Percentiles rank a stretch among this genome's conserved stretches.
These are phyloP conservation scores for Trametes gibbosa DNA, from an alignment of 768 basidiomycete species.

Conservation along the genomic window DNA sequence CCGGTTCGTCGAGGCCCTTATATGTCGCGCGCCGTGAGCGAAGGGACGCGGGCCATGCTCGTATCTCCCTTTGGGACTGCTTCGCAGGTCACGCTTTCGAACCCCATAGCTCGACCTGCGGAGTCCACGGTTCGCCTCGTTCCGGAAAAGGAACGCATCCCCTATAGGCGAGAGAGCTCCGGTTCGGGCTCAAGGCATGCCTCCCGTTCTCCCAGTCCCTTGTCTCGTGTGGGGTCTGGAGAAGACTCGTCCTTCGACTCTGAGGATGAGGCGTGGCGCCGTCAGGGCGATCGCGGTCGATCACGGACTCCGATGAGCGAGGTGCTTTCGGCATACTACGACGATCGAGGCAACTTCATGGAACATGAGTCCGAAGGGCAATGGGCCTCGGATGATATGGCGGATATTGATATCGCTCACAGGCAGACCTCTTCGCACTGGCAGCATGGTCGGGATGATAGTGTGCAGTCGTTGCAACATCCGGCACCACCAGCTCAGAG, in stretches of 20 bases:
- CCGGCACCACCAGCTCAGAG: neutral
- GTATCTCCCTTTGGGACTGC: constrained; percentile 14
- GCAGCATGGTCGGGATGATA: neutral
- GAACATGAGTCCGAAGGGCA: constrained; percentile 2
- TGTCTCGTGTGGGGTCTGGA: neutral
- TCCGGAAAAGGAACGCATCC: constrained; percentile 5
- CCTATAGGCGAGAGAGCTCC: neutral
- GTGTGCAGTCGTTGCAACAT: neutral
- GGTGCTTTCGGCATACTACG: constrained; percentile 20
- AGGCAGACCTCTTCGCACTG: neutral
- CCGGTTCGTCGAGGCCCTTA: neutral
- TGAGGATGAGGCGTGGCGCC: constrained; percentile 5
- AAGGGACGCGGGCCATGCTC: constrained; percentile 1
- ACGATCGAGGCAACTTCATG: constrained; percentile 5
- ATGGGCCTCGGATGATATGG: constrained; percentile 36
- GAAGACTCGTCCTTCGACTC: constrained; percentile 5
- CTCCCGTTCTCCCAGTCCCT: neutral
- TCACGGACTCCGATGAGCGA: constrained; percentile 17
- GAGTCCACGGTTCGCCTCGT: constrained; percentile 24
- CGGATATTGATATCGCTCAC: neutral
- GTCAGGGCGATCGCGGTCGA: neutral
- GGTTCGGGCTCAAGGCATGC: constrained; percentile 2
- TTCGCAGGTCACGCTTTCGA: constrained; percentile 17
- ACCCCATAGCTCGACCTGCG: constrained; percentile 8
- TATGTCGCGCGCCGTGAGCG: neutral